Conservation (phyloP, 2,329 filamentous ascomycete species). For the Tympanopsis confertula region DNA sequence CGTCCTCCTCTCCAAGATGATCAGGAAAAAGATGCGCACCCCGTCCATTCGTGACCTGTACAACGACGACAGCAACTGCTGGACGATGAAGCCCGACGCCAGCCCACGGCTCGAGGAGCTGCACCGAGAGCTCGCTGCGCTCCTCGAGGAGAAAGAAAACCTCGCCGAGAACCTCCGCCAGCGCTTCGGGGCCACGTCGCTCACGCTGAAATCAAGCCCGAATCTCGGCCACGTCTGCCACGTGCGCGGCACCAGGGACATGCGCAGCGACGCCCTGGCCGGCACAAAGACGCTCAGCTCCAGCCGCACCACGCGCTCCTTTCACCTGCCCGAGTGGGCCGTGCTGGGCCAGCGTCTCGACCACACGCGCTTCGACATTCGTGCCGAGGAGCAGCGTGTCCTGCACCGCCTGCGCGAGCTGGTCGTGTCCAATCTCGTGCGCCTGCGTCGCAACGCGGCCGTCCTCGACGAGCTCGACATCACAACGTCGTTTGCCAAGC, state of each 20-base stretch:
- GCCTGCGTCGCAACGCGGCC: slow-evolving; percentile 77
- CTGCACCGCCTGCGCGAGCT: slow-evolving; percentile 63
- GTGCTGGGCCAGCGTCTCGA: slow-evolving; percentile 69
- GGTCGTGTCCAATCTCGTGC: slow-evolving; percentile 73
- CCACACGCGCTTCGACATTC: slow-evolving; percentile 64
- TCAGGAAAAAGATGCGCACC: slow-evolving; percentile 21
- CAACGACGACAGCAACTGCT: slow-evolving; percentile 44
- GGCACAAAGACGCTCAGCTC: slow-evolving; percentile 52
- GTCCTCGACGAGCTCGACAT: slow-evolving; percentile 91
- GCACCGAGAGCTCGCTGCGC: slow-evolving; percentile 51
- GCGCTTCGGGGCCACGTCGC: slow-evolving; percentile 46
- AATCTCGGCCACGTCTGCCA: slow-evolving; percentile 84
- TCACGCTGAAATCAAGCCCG: slow-evolving; percentile 77
- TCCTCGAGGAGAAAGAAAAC: slow-evolving; percentile 45
- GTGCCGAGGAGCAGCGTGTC: slow-evolving; percentile 72
- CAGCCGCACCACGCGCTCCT: slow-evolving; percentile 73
- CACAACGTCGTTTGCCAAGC: slow-evolving; percentile 68
- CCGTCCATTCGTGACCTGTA: slow-evolving; percentile 43
- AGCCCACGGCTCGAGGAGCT: slow-evolving; percentile 54
- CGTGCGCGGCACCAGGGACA: slow-evolving; percentile 67
- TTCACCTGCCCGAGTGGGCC: slow-evolving; percentile 78
- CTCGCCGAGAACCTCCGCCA: slow-evolving; percentile 52
- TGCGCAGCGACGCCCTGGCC: slow-evolving; percentile 7
- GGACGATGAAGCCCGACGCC: slow-evolving; percentile 58
- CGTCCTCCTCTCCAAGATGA: too few relatives aligned